Conservation (phyloP, 192 early-diverging fungal genomes). For the Umbelopsis isabellina region DNA sequence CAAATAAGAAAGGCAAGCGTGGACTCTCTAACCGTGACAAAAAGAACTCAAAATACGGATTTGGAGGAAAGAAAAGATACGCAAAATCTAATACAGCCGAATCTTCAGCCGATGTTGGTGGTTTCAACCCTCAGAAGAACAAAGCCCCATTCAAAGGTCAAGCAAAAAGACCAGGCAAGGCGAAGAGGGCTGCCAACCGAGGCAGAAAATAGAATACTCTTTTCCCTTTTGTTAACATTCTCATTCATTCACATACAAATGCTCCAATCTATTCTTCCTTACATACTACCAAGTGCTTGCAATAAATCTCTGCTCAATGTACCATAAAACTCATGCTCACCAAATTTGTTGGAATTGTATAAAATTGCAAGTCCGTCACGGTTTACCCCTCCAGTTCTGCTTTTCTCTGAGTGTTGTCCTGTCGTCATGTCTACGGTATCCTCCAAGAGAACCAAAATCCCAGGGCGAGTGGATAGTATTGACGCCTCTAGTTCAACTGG, state of each 20-base stretch:
- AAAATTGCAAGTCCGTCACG: background rate
- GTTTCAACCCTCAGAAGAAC: conserved; percentile 58
- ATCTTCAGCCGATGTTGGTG: conserved; percentile 70
- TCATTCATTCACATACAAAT: background rate
- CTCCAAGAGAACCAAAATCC: conserved; percentile 17
- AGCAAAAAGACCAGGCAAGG: conserved; percentile 15
- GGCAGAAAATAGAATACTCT: background rate
- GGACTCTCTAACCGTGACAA: conserved; percentile 56
- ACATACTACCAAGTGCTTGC: conserved; percentile 21
- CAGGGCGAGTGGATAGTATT: background rate
- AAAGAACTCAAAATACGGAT: conserved; percentile 90
- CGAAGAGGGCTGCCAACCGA: conserved; percentile 6
- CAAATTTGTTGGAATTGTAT: background rate
- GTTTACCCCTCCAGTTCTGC: background rate
- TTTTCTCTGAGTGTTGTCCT: conserved; percentile 1
- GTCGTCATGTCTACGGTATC: conserved; percentile 12
- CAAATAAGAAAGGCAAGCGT: conserved; percentile 31
- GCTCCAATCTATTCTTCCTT: background rate
- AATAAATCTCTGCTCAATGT: background rate
- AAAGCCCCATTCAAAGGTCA: conserved; percentile 26
- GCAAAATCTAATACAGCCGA: conserved; percentile 82
- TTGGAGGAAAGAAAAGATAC: conserved; percentile 85
- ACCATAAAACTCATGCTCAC: background rate
- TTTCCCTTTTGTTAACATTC: background rate
- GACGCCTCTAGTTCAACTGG: background rate